Base-by-base conservation (phyloP, 441 rosid genomes). In the Manihot esculenta region DNA sequence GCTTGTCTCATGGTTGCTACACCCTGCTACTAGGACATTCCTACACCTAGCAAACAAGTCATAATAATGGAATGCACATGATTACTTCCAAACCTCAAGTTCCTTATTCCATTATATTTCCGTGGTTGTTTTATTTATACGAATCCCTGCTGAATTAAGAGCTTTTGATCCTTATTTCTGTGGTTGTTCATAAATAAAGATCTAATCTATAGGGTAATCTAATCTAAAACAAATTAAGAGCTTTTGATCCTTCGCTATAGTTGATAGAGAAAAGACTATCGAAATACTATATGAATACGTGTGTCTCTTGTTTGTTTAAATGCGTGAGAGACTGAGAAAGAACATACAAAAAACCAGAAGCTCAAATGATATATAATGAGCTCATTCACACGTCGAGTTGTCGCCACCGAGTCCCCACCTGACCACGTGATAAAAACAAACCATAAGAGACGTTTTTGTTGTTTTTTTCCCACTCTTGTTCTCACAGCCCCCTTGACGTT, bases 381-480 rank as follows among this genome's bases (percentile, higher is more conserved):
- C 42, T 38, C 42, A 38, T 38, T 38, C 1, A 38, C 42, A 38
- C 42, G 8, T 38, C 42, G 42, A 38, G 9, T 38, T 38, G 42
- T 38, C 42, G 42, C 42, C 42, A 13, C 0, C 15, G 0, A 66
- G 69, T 54, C 56, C 72, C 77, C 70, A 38, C 42, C 15, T 12
- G 42, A 5, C 35, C 55, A 68, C 59, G 57, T 53, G 67, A 57
- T 58, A 64, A 64, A 70, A 45, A 54, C 74, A 49, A 66, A 54
- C 0, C 21, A 9, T 12, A 21, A 18, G 7, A 20, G 20, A 21
- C 20, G 44, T 30, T 17, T 61, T 75, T 20, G 11, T 64, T 72
- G 20, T 53, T 11, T 17, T 26, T 26, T 9, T 26, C 27, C 7
- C 18, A 26, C 27, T 54, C 11, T 53, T 1, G 42, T 38, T 38